Base-by-base conservation (phyloP, 2,329 filamentous ascomycete species). In the Dothiorella sarmentorum region DNA sequence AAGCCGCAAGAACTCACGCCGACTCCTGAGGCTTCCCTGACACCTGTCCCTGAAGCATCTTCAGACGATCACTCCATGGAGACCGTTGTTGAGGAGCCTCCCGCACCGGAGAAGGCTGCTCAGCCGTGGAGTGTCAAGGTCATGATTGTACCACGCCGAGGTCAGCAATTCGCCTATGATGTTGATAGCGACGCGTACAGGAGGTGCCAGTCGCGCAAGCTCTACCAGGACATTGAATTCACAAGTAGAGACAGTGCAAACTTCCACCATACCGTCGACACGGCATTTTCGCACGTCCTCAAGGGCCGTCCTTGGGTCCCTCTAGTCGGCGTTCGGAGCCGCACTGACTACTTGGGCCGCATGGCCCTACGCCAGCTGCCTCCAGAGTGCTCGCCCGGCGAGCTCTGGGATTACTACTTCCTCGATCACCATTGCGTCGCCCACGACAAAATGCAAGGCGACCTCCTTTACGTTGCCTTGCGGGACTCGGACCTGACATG, bases 401-500 rank as follows among this genome's bases (percentile, higher is more conserved):
- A 67, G 40, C 65, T 73, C 3, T 75, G 73, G 73, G 71, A 75
- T 52, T 72, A 72, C 43, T 66, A 68, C 3, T 75, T 75, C 59
- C 64, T 75, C 22, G 73, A 74, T 35, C 68, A 74, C 29, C 71
- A 75, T 59, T 75, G 73, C 60, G 71, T 75, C 42, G 69, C 71
- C 9, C 71, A 73, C 61, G 73, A 75, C 63, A 75, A 75, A 62
- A 67, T 73, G 66, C 71, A 72, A 38, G 73, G 73, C 27, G 72
- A 75, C 55, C 57, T 75, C 15, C 69, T 75, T 17, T 75, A 73
- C 65, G 69, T 75, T 15, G 67, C 72, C 3, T 66, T 75, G 11
- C 71, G 72, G 56, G 70, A 72, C 26, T 71, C 73, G 58, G 73
- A 75, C 45, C 66, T 73, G 7, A 71, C 69, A 1, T 75, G 73